Base-by-base conservation (phyloP, 2,329 filamentous ascomycete genomes). In the Aspergillus fijiensis region DNA sequence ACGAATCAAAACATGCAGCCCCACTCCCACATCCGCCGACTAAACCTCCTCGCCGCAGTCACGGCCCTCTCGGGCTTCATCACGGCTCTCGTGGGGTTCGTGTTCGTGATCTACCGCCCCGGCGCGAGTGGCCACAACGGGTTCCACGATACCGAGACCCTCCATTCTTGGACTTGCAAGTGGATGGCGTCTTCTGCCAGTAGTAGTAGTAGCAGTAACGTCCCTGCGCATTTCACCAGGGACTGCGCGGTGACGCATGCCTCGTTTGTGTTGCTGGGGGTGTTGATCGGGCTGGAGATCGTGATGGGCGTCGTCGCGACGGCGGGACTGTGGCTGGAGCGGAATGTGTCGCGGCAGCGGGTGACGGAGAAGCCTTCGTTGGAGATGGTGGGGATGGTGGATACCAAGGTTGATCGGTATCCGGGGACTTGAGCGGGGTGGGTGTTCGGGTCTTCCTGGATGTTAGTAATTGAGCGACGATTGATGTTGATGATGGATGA, bases 151-250 rank as follows among this genome's bases (percentile, higher is more conserved):
- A 71, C 70, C 35, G 75, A 78, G 60, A 77, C 76, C 6, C 67
- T 78, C n/a, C 69, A 74, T 19, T 74, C 72, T 45, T 78, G 76
- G 76, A 76, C 76, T 7, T 78, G 76, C 63, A 78, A 76, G 58
- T 78, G 75, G 75, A 69, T 71, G 33, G 42, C 49, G 3, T 64
- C 68, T 35, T 35, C 33, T 16, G 3, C 2, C 7, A 29, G 27
- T 29, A 3, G 27, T 21, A 57, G 64, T 11, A 57, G 56, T 4
- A 61, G 63, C 12, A 56, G 61, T 9, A 58, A 55, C 4, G 65
- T 72, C 0, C 77, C 78, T 0, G 60, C 63, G 4, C 65, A 73
- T 29, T 80, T 80, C 58, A 63, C 67, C 4, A 68, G 76, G 2
- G 68, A 79, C 50, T 80, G 78, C 59, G 59, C 61, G 12, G 72